Conservation (phyloP, 306 rosid species). For the Bauhinia variegata region DNA sequence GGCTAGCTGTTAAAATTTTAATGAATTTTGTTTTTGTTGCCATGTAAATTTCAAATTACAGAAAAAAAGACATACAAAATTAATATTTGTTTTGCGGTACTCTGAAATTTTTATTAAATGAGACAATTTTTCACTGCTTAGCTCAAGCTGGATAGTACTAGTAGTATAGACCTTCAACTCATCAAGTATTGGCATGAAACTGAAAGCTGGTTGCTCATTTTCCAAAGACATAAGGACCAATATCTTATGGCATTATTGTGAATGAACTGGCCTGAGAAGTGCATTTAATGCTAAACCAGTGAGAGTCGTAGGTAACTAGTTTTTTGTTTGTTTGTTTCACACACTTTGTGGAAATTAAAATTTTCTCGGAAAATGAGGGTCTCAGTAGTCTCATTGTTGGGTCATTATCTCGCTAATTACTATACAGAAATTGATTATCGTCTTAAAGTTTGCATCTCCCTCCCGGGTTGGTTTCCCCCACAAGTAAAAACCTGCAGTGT, state of each 20-base stretch:
- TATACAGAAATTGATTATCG: slow-evolving; percentile 31
- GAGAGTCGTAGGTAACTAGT: slow-evolving; percentile 25
- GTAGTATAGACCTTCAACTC: no score
- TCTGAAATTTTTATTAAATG: no score
- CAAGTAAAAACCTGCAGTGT: slow-evolving; percentile 56
- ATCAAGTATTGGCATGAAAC: no score
- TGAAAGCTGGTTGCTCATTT: slow-evolving; percentile 12
- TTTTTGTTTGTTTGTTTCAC: slow-evolving; percentile 20
- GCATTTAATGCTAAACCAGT: slow-evolving; percentile 49
- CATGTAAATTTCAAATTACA: no score
- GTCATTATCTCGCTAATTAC: slow-evolving; percentile 63
- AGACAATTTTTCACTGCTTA: no score
- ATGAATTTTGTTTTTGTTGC: no score
- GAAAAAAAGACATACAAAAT: no score
- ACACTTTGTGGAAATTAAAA: slow-evolving; percentile 32
- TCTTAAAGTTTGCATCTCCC: slow-evolving; percentile 49
- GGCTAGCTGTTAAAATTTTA: no score
- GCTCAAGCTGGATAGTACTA: no score
- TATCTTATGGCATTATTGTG: no score
- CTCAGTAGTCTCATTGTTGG: slow-evolving; percentile 43
- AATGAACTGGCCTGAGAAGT: slow-evolving; percentile 28
- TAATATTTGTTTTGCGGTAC: no score
- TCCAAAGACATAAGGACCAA: slow-evolving; percentile 32
- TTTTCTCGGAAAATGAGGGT: slow-evolving; percentile 55
- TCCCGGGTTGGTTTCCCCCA: slow-evolving; percentile 43